phyloP scores from a whole-genome alignment of 2,329 filamentous ascomycete species.

The Tolypocladium paradoxum region DNA sequence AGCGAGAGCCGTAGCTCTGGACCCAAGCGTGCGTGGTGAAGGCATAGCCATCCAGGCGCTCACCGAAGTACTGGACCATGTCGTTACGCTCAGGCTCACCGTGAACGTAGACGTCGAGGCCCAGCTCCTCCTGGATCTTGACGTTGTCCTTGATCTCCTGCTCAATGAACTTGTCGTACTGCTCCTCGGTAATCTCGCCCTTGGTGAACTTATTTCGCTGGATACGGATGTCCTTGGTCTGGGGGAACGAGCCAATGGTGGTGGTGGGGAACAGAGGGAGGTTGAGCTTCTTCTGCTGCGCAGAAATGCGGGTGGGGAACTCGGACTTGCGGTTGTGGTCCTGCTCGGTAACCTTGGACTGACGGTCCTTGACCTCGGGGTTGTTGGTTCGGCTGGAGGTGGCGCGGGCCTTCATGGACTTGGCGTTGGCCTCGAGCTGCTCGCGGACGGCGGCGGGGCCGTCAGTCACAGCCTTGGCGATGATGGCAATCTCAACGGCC shows the following conservation, averaged over 20 bases:
- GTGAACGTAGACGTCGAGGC: slow-evolving; percentile 93
- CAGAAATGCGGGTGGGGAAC: slow-evolving; percentile 74
- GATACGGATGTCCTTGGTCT: slow-evolving; percentile 97
- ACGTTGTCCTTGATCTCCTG: slow-evolving; percentile 94
- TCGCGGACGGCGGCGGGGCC: slow-evolving; percentile 77
- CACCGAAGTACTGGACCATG: slow-evolving; percentile 99
- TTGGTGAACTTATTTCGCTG: slow-evolving; percentile 98
- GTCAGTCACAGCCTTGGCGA: slow-evolving; percentile 94
- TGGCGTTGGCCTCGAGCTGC: slow-evolving; percentile 93
- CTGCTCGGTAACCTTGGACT: slow-evolving; percentile 71
- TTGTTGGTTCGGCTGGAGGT: slow-evolving; percentile 94
- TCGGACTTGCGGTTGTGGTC: slow-evolving; percentile 89
- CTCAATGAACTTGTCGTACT: slow-evolving; percentile 99
- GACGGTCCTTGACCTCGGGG: slow-evolving; percentile 92
- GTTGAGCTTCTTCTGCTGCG: slow-evolving; percentile 86
- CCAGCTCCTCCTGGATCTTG: slow-evolving; percentile 96
- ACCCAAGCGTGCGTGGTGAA: slow-evolving; percentile 99
- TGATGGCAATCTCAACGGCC: slow-evolving; percentile 77
- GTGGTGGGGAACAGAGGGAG: slow-evolving; percentile 97
- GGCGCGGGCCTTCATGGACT: slow-evolving; percentile 82
- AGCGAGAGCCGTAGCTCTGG: slow-evolving; percentile 95
- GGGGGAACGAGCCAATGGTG: slow-evolving; percentile 98
- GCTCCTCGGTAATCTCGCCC: slow-evolving; percentile 79
- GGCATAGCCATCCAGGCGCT: slow-evolving; percentile 90
- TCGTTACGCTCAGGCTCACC: slow-evolving; percentile 99